Conservation (phyloP, 2,329 filamentous ascomycete genomes). For the Apiospora aurea region DNA sequence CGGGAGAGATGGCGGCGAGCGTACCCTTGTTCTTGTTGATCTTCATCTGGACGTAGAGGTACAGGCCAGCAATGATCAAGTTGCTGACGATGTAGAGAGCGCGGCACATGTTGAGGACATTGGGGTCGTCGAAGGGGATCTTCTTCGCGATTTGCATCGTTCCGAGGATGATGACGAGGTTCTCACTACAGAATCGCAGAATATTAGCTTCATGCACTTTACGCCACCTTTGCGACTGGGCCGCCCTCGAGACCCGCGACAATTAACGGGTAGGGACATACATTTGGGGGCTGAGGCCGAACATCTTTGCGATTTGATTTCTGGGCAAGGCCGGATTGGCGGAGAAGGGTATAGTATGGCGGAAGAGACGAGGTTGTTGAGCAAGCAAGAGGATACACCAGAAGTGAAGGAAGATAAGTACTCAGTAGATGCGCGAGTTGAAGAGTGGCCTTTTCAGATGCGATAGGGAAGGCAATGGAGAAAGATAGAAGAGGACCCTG, state of each 20-base stretch:
- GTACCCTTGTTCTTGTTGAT: slow-evolving; percentile 98
- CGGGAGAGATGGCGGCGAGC: slow-evolving; percentile 36
- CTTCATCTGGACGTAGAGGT: slow-evolving; percentile 82
- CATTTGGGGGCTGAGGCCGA: slow-evolving; percentile 25
- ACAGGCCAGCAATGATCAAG: slow-evolving; percentile 82
- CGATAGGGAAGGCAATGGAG: slow-evolving; percentile 24
- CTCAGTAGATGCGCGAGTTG: not conserved
- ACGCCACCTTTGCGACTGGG: slow-evolving; percentile 17
- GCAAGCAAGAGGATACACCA: not conserved
- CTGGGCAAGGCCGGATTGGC: not conserved
- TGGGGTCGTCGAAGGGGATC: slow-evolving; percentile 88
- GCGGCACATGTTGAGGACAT: slow-evolving; percentile 63
- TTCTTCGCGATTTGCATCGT: slow-evolving; percentile 99
- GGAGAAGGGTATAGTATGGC: not conserved
- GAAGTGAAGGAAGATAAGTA: not conserved
- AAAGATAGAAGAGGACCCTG: slow-evolving; percentile 24
- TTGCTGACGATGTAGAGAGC: slow-evolving; percentile 68
- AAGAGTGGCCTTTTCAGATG: slow-evolving; percentile 24
- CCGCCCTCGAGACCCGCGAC: not conserved
- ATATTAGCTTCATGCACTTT: not conserved
- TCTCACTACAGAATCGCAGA: slow-evolving; percentile 67
- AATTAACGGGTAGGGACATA: not conserved
- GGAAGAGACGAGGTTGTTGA: not conserved
- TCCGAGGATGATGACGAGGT: slow-evolving; percentile 91
- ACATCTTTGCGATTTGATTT: slow-evolving; percentile 21